Evolutionary conservation across 2,329 filamentous ascomycete genomes (phyloP), one percentile per base, ranked within the genome.

Genomic region (Grosmannia serpens): DNA sequence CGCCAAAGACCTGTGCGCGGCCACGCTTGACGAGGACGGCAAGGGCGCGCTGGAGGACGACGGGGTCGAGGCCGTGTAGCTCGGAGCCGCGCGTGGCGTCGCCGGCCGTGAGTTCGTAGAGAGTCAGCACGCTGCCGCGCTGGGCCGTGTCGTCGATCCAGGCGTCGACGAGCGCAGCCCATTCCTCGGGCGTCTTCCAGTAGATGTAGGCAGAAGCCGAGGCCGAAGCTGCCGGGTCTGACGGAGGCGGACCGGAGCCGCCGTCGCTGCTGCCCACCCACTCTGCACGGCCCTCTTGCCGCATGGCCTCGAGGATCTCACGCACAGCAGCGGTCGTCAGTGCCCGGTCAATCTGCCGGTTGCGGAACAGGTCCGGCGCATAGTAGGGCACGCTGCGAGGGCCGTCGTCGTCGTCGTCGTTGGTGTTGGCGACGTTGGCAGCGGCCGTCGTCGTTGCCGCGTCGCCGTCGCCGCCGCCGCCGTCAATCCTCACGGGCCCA

Each of bases 1-100:
- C 82, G 38, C 92, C 92, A 74, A 99, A 97, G 29, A 97, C 84
- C 72, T 97, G 92, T 17, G 91, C 92, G 74, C 88, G 95, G 65
- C 91, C 91, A 62, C 87, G 82, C 78, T 95, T 96, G 41, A 95
- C 91, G 54, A 96, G 78, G 55, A 94, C 78, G 61, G 83, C 81
- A 54, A 99, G 77, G 44, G 89, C 87, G 70, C 87, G 91, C 64
- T 87, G 81, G 67, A 99, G 78, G 62, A 96, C 71, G 27, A 91
- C 89, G 52, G 80, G 77, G 69, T 97, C 91, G 77, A 99, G 88
- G n/a, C 88, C 89, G 71, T 90, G 84, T 67, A 95, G 89, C 65
- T 95, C 90, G 64, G 86, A 82, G 2, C 82, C 84, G 59, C 77
- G 72, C 2, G 88, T 90, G 33, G 79, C 86, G 67, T 97, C 92